Evolutionary conservation across 2,329 filamentous ascomycete genomes (phyloP), one percentile per base, ranked within the genome.

Genomic region (Cladosporium austrohemisphaericum): DNA sequence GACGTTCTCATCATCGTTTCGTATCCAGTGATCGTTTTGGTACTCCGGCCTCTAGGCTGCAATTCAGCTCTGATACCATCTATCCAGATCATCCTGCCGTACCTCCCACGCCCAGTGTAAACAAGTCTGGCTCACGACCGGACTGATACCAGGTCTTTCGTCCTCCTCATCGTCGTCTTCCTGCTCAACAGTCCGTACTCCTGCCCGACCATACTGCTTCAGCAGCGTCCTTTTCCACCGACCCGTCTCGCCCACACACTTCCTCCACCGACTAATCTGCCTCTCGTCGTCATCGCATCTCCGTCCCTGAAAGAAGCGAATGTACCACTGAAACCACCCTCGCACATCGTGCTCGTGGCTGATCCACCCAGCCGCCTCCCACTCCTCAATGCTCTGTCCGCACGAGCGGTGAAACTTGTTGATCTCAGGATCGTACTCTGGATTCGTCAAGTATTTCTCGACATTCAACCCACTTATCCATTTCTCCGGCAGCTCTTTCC

Each of bases 271-370:
- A 4, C 66, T 65, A 5, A 79, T 67, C 63, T 80, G 76, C 49
- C 76, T 65, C 26, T 72, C 75, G 54, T 79, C 76, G 45, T 78
- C 76, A 0, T 68, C 73, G 53, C 76, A 77, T 20, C 77, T 61
- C 31, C 76, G 57, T 0, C 76, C 76, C 18, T 65, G 66, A 61
- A 72, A 79, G 59, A 78, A 79, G 0, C 76, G 69, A 41, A 70
- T 72, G 57, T 78, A 79, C 76, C 76, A 79, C 57, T 79, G 76
- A 55, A 79, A 78, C 76, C 76, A 80, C 5, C 76, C 77, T 37
- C 77, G 60, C 2, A 77, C 72, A 58, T 80, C 77, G 46, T 72
- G 71, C 19, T 68, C 66, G 53, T 78, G 76, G n/a, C 68, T 66
- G 40, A 80, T 79, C 77, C 76, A 80, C 0, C 77, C 77, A 3